phyloP scores from a whole-genome alignment of 2,329 filamentous ascomycete genomes.

The Ophiostoma piceae region DNA sequence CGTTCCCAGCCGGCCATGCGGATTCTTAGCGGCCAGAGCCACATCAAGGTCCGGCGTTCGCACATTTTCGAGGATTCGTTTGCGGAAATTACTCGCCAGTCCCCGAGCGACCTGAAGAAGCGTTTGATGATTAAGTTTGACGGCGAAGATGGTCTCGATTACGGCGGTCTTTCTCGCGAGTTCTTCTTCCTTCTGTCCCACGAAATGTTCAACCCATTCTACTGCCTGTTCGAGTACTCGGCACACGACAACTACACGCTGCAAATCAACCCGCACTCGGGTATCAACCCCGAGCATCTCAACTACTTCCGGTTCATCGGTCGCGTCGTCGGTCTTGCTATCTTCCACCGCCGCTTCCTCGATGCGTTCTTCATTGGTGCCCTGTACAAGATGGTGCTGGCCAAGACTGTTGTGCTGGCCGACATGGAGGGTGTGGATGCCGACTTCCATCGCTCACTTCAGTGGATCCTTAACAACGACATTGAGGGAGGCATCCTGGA shows the following conservation, averaged over 20 bases:
- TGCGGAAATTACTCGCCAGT: slow-evolving; percentile 95
- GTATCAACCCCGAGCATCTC: slow-evolving; percentile 97
- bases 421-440: slow-evolving; percentile 99
- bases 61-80: slow-evolving; percentile 99
- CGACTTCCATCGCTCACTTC: slow-evolving; percentile 91
- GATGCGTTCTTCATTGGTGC: slow-evolving; percentile 99
- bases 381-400: slow-evolving; percentile 98
- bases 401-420: slow-evolving; percentile 82
- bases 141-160: slow-evolving; percentile 94
- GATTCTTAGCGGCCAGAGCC: slow-evolving; percentile 92
- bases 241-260: slow-evolving; percentile 99
- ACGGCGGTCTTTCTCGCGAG: slow-evolving; percentile 93
- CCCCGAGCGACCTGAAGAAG: slow-evolving; percentile 94
- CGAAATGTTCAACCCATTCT: slow-evolving; percentile 99
- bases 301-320: slow-evolving; percentile 99
- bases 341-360: slow-evolving; percentile 95
- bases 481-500: slow-evolving; percentile 88
- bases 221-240: slow-evolving; percentile 98
- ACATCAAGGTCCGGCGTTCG: slow-evolving; percentile 93
- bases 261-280: slow-evolving; percentile 98
- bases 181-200: slow-evolving; percentile 99
- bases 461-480: slow-evolving; percentile 98
- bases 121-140: slow-evolving; percentile 99
- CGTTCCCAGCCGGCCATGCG: slow-evolving; percentile 93
- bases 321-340: slow-evolving; percentile 90